Conservation (phyloP, 2,329 filamentous ascomycete genomes). For the Ophiostoma triangulosporum region DNA sequence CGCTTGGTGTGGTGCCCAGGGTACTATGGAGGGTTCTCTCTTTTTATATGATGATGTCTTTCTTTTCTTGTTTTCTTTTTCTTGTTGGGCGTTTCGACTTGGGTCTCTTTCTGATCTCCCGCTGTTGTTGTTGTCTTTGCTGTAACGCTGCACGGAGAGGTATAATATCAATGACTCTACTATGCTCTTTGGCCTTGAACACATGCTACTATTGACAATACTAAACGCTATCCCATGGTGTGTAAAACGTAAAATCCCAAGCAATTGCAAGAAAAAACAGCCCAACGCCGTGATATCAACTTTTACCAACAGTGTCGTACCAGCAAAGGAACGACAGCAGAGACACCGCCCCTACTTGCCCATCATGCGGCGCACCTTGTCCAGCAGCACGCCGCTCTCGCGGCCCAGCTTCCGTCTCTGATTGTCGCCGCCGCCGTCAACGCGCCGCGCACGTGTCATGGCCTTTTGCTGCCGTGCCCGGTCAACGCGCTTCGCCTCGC, state of each 20-base stretch:
- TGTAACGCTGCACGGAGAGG: not conserved
- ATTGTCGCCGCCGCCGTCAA: slow-evolving; percentile 22
- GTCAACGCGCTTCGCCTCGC: slow-evolving; percentile 39
- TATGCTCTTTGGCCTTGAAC: not conserved
- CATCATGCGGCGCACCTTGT: slow-evolving; percentile 64
- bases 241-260: not conserved
- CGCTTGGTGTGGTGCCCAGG: not conserved
- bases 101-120: not conserved
- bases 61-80: not conserved
- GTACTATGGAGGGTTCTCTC: not conserved
- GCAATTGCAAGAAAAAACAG: not conserved
- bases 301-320: not conserved
- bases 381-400: slow-evolving; percentile 64
- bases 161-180: not conserved
- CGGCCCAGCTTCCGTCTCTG: slow-evolving; percentile 62
- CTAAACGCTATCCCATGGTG: not conserved
- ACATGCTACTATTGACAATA: too few relatives aligned
- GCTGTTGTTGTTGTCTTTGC: not conserved
- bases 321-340: not conserved
- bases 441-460: slow-evolving; percentile 54
- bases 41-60: not conserved
- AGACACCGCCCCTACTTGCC: slow-evolving; percentile 19
- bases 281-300: slow-evolving; percentile 1
- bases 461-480: slow-evolving; percentile 29
- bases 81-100: not conserved